Conservation (phyloP, 75 land plant genomes). For the Gnetum montanum region DNA sequence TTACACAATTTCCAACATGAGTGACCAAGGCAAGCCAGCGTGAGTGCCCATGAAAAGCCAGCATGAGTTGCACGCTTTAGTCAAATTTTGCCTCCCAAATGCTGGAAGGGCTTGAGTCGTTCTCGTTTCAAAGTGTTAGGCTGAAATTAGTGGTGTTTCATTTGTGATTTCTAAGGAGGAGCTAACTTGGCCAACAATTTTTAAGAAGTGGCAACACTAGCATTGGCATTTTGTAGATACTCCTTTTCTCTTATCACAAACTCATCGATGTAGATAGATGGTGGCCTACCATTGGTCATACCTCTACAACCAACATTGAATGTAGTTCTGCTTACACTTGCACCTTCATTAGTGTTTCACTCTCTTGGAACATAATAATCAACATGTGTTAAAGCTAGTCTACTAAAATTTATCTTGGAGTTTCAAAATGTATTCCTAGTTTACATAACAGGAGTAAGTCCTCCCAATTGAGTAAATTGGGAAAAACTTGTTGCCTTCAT, state of each 20-base stretch:
- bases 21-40: too few species aligned
- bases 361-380: slow-evolving; percentile 99
- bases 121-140: too few species aligned
- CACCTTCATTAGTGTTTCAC: slow-evolving; percentile 46
- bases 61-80: too few species aligned
- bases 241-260: slow-evolving; percentile 93
- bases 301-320: slow-evolving; percentile 48
- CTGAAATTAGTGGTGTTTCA: too few species aligned
- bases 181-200: too few species aligned
- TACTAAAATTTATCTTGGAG: slow-evolving; percentile 89
- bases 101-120: too few species aligned
- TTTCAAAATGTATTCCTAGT: slow-evolving; percentile 82
- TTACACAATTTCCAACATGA: too few species aligned
- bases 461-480: slow-evolving; percentile 37
- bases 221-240: slow-evolving; percentile 33
- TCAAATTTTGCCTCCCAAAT: too few species aligned
- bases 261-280: slow-evolving; percentile 96
- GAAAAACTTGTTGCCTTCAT: slow-evolving; percentile 22
- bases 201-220: slow-evolving; percentile 18
- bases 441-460: slow-evolving; percentile 25
- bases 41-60: too few species aligned
- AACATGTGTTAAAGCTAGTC: slow-evolving; percentile 99
- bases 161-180: too few species aligned
- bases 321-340: slow-evolving; percentile 32
- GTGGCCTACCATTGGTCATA: slow-evolving; percentile 77